Conservation (phyloP, 2,329 filamentous ascomycete species). For the Cladophialophora yegresii region DNA sequence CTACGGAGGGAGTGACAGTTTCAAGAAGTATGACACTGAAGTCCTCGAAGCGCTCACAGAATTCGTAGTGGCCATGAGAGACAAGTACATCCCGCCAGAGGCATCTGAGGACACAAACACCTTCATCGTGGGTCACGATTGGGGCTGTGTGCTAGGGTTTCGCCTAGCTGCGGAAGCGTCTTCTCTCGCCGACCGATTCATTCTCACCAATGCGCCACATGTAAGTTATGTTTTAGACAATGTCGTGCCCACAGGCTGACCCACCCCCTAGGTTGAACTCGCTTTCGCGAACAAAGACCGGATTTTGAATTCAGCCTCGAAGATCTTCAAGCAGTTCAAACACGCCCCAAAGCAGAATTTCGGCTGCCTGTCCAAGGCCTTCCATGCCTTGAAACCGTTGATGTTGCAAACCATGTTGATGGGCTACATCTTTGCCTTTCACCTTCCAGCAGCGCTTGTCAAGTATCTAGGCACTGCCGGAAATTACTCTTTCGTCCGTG, state of each 20-base stretch:
- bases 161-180: conserved; percentile 62
- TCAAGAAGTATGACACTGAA: conserved; percentile 53
- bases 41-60: conserved; percentile 57
- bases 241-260: background rate
- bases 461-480: conserved; percentile 51
- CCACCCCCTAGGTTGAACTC: conserved; percentile 44
- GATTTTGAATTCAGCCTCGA: conserved; percentile 47
- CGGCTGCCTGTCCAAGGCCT: conserved; percentile 49
- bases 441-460: conserved; percentile 52
- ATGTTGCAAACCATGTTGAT: conserved; percentile 53
- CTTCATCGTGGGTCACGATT: conserved; percentile 56
- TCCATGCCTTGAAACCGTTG: conserved; percentile 50
- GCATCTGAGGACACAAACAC: conserved; percentile 45
- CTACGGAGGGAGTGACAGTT: conserved; percentile 59
- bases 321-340: conserved; percentile 55
- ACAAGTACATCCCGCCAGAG: conserved; percentile 43
- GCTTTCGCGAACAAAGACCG: conserved; percentile 47
- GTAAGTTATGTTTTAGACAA: conserved; percentile 44
- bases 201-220: conserved; percentile 56
- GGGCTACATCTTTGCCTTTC: conserved; percentile 59
- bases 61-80: conserved; percentile 55
- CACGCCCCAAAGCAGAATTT: conserved; percentile 49
- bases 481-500: conserved; percentile 52
- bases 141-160: conserved; percentile 56
- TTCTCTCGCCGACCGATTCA: conserved; percentile 57